Percentiles rank a stretch among this genome's conserved stretches.
These are phyloP conservation scores for Moricandia arvensis DNA, from an alignment of 345 rosid species.

Conservation along the genomic window DNA sequence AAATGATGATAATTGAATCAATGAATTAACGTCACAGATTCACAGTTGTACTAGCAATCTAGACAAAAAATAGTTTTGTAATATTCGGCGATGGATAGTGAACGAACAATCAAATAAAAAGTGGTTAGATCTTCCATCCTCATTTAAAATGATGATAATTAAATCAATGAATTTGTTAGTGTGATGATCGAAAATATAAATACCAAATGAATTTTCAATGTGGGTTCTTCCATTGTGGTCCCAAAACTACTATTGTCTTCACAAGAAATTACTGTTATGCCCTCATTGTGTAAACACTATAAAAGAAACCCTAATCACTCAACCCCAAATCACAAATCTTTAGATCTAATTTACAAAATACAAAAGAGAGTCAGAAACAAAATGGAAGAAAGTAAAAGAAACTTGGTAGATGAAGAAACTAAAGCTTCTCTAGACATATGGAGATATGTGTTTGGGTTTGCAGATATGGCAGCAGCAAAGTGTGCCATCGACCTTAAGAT, in stretches of 20 bases:
- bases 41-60: not conserved
- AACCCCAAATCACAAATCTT: not conserved
- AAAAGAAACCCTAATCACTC: not conserved
- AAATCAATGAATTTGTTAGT: not conserved
- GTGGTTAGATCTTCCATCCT: not conserved
- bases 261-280: not conserved
- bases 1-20: too few species aligned
- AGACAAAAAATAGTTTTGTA: not conserved
- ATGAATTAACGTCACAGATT: not conserved
- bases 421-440: slow-evolving; percentile 52
- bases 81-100: not conserved
- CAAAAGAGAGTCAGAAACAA: not conserved
- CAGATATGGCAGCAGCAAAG: slow-evolving; percentile 58
- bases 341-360: not conserved
- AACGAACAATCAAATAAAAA: not conserved
- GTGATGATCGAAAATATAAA: slow-evolving; percentile 2
- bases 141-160: not conserved
- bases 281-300: not conserved
- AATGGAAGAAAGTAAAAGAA: slow-evolving; percentile 26
- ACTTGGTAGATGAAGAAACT: slow-evolving; percentile 39
- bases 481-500: slow-evolving; percentile 79
- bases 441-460: slow-evolving; percentile 54
- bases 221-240: not conserved
- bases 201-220: not conserved
- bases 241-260: not conserved